Evolutionary conservation across 208 protist species (phyloP).

Genomic region (Wallacemonas sp.): DNA sequence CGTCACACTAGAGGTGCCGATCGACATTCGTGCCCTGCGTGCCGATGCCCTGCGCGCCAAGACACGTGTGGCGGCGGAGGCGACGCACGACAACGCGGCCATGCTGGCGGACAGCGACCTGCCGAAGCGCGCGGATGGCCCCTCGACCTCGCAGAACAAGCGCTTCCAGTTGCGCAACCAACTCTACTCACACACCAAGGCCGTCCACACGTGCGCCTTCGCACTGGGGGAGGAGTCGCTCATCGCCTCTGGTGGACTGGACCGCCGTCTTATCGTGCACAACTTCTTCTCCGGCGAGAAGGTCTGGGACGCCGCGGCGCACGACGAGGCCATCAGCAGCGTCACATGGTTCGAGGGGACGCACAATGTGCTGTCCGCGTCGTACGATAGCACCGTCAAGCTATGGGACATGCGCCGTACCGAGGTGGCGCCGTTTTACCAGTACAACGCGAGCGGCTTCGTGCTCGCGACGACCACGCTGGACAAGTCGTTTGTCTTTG

Average conservation of each 20-base stretch:
- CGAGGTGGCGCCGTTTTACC: constrained; percentile 43
- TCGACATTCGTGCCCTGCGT: constrained; percentile 76
- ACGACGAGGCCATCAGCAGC: constrained; percentile 79
- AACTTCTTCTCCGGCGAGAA: constrained; percentile 79
- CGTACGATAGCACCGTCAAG: constrained; percentile 85
- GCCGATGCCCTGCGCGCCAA: constrained; percentile 40
- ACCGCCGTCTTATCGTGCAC: constrained; percentile 79
- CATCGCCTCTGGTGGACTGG: constrained; percentile 75
- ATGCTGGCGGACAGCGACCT: constrained; percentile 14
- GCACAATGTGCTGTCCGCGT: constrained; percentile 77
- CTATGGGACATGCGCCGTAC: constrained; percentile 79
- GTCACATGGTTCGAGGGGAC: constrained; percentile 79
- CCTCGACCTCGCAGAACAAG: constrained; percentile 23
- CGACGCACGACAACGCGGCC: constrained; percentile 27
- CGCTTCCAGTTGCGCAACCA: constrained; percentile 72
- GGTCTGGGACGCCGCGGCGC: constrained; percentile 56
- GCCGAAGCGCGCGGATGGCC: constrained; percentile 2
- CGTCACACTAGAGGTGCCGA: constrained; percentile 72
- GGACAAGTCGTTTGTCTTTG: constrained; percentile 77
- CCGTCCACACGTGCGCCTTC: constrained; percentile 83
- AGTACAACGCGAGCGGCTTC: constrained; percentile 70
- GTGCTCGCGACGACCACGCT: constrained; percentile 71
- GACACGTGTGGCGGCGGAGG: constrained; percentile 33
- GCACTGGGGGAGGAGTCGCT: constrained; percentile 59
- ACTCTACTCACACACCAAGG: constrained; percentile 79